Evolutionary conservation across 192 early-diverging fungal genomes (phyloP), one percentile per base, ranked within the genome.

Genomic region (Dissophora globulifera): DNA sequence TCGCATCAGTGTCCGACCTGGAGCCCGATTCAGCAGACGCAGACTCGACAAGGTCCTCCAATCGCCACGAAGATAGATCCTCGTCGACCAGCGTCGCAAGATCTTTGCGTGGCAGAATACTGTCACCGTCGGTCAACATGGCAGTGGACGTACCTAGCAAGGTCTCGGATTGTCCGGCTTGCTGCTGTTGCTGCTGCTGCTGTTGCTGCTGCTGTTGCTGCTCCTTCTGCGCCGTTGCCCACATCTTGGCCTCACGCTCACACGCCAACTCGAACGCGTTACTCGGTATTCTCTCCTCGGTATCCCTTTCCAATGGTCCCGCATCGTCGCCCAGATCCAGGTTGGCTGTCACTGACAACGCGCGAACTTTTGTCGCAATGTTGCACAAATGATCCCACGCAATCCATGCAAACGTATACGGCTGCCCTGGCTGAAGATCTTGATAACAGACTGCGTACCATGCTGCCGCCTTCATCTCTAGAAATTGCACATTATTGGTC

Each of bases 381-480:
- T 56, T 40, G 35, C 72, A 76, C 1, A 76, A 40, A 19, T 59
- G 15, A 13, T 76, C 63, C 62, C 63, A 76, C 4, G 52, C 72
- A 9, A 76, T 41, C 72, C 72, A 76, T 8, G 63, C 63, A 67
- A 76, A 76, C 1, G 72, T 56, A 16, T 76, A 76, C 0, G 64
- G 32, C 19, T 76, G 72, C 1, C 47, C 64, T 17, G 48, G 46
- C 10, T 57, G 50, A 16, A 67, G 32, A 26, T 62, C 50, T 29
- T 86, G 82, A 67, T 93, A 93, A 2, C 87, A 88, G 13, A 85
- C 91, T 33, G 88, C 84, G 50, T 93, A 92, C 91, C 91, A 93
- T 0, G 91, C 89, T 5, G 75, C 83, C 0, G 86, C 89, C 51
- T 87, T 88, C 13, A 59, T 76, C 31, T 85, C 80, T 26, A 83